Base-by-base conservation (phyloP, 202 grass and related monocot species). In the Carex arenaria region DNA sequence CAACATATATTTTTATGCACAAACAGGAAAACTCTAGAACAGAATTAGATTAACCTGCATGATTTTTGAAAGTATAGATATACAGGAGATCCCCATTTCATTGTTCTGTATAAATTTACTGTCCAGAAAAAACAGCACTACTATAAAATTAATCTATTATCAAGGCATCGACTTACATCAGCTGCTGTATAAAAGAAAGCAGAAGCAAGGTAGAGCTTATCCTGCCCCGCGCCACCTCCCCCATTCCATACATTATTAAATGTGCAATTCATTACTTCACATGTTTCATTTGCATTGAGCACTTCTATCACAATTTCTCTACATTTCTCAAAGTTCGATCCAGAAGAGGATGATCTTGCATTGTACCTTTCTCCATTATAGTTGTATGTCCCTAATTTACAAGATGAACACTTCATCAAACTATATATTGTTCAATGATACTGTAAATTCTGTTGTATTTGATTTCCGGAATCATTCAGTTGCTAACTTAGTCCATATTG, bases 201-300 rank as follows among this genome's bases (percentile, higher is more conserved):
- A 9, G 72, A 64, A 3, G 86, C 64, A 0, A 64, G 78, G 72
- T 86, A 91, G 26, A 86, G 45, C 5, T 64, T 69, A 11, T 57
- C 60, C 89, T 85, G 79, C n/a, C 86, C 86, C 2, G 73, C 72
- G 12, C 86, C 89, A 15, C 89, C 89, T 66, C 89, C 86, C 2
- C 84, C 89, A 18, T 69, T 86, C 89, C 89, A 91, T 14, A 78
- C 66, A 20, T 86, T 86, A 61, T 78, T 63, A 62, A 88, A 88
- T 18, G 83, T 88, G 57, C 87, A 92, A 65, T 85, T 89, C 84
- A 82, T 85, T 53, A 52, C 17, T 6, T 42, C 4, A 54, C 87
- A 89, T 5, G 12, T 55, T 40, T 75, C 90, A 12, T 72, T 52
- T 0, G 82, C 9, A 15, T 78, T 85, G 0, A 89, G 75, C 9